phyloP scores from a whole-genome alignment of 1,284 basidiomycete species.

The Apiotrichum veenhuisii region DNA sequence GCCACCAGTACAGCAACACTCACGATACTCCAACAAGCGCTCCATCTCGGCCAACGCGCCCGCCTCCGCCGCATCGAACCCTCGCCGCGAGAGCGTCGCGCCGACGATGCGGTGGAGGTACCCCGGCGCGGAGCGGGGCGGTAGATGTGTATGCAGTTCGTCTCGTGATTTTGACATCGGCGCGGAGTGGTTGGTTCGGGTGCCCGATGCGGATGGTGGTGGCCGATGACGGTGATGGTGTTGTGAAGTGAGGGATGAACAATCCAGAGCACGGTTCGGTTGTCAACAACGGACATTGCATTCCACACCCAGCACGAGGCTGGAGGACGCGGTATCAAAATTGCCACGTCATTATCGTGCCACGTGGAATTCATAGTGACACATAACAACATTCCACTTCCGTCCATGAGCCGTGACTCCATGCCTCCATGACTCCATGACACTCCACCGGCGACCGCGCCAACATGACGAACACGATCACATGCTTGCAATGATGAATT shows the following conservation, averaged over 20 bases:
- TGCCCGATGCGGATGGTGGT: too few species aligned
- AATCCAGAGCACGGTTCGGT: background rate
- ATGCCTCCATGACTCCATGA: too few species aligned
- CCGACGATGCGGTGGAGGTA: constrained; percentile 35
- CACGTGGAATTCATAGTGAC: background rate
- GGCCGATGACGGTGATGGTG: too few species aligned
- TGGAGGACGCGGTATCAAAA: background rate
- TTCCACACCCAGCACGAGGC: too few species aligned
- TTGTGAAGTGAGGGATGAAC: too few species aligned
- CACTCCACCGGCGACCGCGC: too few species aligned
- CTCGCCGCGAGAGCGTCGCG: constrained; percentile 25
- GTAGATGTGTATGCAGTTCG: constrained; percentile 14
- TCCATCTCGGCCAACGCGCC: constrained; percentile 44
- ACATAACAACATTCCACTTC: too few species aligned
- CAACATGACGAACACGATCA: too few species aligned
- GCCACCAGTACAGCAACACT: constrained; percentile 21
- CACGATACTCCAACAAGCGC: constrained; percentile 38
- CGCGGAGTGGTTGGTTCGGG: background rate
- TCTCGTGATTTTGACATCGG: constrained; percentile 6
- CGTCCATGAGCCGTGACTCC: too few species aligned
- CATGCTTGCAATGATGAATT: too few species aligned
- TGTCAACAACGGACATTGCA: background rate
- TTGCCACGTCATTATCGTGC: background rate
- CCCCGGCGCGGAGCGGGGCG: constrained; percentile 20
- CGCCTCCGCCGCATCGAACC: constrained; percentile 42